Conservation (phyloP, 176 grass and related monocot species). For the Cenchrus fungigraminus region DNA sequence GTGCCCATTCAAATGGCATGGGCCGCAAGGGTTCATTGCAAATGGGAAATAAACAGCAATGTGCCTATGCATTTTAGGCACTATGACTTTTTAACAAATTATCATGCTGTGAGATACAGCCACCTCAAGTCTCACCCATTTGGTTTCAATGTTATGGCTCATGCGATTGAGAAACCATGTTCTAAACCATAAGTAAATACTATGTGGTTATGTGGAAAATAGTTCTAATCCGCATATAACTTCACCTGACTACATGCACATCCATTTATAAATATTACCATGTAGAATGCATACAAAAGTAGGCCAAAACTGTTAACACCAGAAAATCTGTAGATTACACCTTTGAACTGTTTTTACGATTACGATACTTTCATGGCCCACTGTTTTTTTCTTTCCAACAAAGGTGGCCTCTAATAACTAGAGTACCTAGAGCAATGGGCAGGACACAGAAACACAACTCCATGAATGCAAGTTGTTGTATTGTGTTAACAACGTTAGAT, state of each 20-base stretch:
- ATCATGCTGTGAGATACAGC: background rate
- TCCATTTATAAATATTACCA: conserved; percentile 14
- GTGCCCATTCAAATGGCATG: conserved; percentile 9
- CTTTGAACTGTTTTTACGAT: background rate
- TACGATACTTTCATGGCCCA: background rate
- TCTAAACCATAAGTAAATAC: background rate
- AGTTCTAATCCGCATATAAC: background rate
- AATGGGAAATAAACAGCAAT: background rate
- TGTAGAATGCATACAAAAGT: background rate
- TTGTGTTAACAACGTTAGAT: background rate
- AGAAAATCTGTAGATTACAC: background rate
- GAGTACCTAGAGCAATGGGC: background rate
- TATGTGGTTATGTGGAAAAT: background rate
- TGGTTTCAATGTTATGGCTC: background rate
- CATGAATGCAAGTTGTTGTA: background rate
- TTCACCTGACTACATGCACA: conserved; percentile 1
- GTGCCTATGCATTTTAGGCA: background rate
- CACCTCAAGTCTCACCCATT: background rate
- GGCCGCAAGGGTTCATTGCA: background rate
- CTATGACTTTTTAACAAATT: background rate
- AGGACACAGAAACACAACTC: background rate
- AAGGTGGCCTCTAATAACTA: background rate
- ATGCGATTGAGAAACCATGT: background rate
- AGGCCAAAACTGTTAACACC: background rate
- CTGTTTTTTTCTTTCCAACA: background rate